phyloP scores from a whole-genome alignment of 768 basidiomycete species.

The Chlorophyllum brunneum region DNA sequence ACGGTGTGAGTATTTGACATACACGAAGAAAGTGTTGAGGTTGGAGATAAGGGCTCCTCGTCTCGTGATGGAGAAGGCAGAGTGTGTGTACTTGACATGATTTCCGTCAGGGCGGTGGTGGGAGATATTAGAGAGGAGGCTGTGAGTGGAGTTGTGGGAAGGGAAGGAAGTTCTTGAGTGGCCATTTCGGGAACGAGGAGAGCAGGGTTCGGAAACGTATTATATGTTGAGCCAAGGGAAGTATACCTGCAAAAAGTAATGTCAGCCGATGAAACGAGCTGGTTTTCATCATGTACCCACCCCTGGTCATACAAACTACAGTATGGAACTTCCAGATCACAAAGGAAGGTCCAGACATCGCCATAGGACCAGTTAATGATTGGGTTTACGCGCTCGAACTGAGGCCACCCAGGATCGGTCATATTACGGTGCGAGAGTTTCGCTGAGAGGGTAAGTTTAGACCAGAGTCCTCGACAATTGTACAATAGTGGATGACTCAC shows the following conservation, averaged over 20 bases:
- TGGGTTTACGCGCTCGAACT: slow-evolving; percentile 88
- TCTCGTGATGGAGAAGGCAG: slow-evolving; percentile 6
- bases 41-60: slow-evolving; percentile 21
- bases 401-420: slow-evolving; percentile 90
- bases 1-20: slow-evolving; percentile 27
- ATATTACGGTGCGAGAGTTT: slow-evolving; percentile 68
- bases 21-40: slow-evolving; percentile 24
- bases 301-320: slow-evolving; percentile 90
- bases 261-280: neutral
- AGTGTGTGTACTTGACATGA: slow-evolving; percentile 22
- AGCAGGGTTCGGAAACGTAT: slow-evolving; percentile 91
- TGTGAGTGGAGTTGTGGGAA: slow-evolving; percentile 16
- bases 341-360: slow-evolving; percentile 87
- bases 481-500: slow-evolving; percentile 40
- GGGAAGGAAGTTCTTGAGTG: neutral
- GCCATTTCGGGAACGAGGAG: slow-evolving; percentile 39
- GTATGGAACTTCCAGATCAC: slow-evolving; percentile 72
- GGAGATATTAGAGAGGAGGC: slow-evolving; percentile 23
- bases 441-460: slow-evolving; percentile 36
- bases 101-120: slow-evolving; percentile 18
- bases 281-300: slow-evolving; percentile 36
- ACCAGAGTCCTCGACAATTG: neutral
- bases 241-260: slow-evolving; percentile 66
- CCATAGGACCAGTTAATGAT: slow-evolving; percentile 93
- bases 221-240: slow-evolving; percentile 91